A percentile compares a stretch with the other conserved stretches of the same genome.
Conservation (phyloP, 768 basidiomycete species). For the Pisolithus sp. region DNA sequence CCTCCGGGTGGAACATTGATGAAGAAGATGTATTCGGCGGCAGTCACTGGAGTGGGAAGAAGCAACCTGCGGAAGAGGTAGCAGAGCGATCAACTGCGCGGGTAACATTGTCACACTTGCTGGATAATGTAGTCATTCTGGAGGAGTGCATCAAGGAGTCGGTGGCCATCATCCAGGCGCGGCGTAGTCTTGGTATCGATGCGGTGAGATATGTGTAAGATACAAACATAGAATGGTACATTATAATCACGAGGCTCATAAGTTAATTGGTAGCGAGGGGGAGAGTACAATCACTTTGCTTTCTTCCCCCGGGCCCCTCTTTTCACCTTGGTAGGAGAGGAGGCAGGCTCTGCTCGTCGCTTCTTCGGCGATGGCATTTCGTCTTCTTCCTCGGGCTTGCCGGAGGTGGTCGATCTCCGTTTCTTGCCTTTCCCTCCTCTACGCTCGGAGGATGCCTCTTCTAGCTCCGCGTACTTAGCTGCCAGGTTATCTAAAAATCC, state of each 20-base stretch:
- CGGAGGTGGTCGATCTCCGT: conserved; percentile 35
- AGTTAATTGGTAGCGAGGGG: background rate
- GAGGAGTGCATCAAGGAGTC: conserved; percentile 96
- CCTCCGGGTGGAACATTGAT: conserved; percentile 52
- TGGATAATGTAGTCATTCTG: conserved; percentile 92
- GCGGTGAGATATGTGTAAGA: conserved; percentile 63
- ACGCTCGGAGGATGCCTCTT: conserved; percentile 28
- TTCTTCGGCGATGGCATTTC: conserved; percentile 39
- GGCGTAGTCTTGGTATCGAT: conserved; percentile 81
- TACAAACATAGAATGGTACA: background rate
- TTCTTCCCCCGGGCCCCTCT: conserved; percentile 29
- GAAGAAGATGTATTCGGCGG: conserved; percentile 65
- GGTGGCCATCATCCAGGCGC: conserved; percentile 76
- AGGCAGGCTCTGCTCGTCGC: conserved; percentile 31
- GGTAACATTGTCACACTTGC: conserved; percentile 73
- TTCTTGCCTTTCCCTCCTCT: conserved; percentile 47
- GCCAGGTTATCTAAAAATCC: conserved; percentile 72
- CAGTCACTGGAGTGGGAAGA: conserved; percentile 35
- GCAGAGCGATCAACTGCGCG: conserved; percentile 27
- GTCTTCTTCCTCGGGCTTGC: conserved; percentile 33
- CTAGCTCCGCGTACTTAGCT: conserved; percentile 59
- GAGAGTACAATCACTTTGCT: conserved; percentile 21
- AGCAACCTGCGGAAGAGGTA: conserved; percentile 15
- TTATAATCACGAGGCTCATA: background rate
- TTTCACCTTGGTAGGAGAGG: conserved; percentile 32